phyloP scores from a whole-genome alignment of 2,329 filamentous ascomycete species.

The Blumeria graminis region DNA sequence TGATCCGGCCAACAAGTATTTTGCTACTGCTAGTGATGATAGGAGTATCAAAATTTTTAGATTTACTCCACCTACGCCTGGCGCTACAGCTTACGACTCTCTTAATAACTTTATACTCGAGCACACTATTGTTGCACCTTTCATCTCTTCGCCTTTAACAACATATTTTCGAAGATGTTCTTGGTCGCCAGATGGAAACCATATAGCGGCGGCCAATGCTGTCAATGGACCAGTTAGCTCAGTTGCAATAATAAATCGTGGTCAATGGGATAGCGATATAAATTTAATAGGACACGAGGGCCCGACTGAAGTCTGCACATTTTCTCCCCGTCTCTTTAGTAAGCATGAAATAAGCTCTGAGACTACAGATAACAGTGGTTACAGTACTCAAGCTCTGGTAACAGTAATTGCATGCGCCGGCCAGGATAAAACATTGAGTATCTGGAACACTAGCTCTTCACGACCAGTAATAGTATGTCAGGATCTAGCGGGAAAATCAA shows the following conservation, averaged over 20 bases:
- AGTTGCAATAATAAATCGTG: constrained; percentile 82
- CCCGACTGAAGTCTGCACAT: constrained; percentile 89
- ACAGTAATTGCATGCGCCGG: constrained; percentile 94
- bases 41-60: constrained; percentile 90
- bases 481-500: constrained; percentile 71
- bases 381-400: constrained; percentile 30
- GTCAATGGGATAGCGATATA: constrained; percentile 86
- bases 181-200: constrained; percentile 92
- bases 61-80: constrained; percentile 74
- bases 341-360: constrained; percentile 33
- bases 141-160: constrained; percentile 75
- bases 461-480: constrained; percentile 75
- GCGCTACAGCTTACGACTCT: constrained; percentile 84
- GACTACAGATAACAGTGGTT: constrained; percentile 24
- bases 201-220: constrained; percentile 90
- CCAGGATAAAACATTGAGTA: constrained; percentile 83
- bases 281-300: constrained; percentile 94
- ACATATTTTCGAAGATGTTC: constrained; percentile 94
- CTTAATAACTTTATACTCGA: constrained; percentile 92
- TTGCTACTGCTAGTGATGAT: constrained; percentile 92
- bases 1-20: constrained; percentile 97
- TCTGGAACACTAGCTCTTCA: constrained; percentile 95
- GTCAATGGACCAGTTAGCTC: constrained; percentile 95
- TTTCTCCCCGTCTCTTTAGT: constrained; percentile 76
- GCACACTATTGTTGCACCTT: constrained; percentile 70